These are phyloP conservation scores for Tritrichomonas foetus DNA, from an alignment of 208 protist genomes.

Conservation along the genomic window DNA sequence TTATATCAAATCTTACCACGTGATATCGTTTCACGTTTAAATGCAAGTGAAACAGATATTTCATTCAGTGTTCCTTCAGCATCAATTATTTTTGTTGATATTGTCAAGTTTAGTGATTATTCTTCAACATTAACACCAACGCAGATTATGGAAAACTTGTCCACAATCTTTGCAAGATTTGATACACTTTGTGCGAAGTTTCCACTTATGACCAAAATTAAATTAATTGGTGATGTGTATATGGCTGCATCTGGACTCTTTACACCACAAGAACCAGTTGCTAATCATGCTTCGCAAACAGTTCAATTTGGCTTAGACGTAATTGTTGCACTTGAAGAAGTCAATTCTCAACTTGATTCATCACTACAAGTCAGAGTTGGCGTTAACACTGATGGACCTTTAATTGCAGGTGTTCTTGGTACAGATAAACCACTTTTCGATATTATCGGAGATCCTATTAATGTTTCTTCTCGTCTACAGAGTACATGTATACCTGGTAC, in stretches of 20 bases:
- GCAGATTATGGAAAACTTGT: not conserved
- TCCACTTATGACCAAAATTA: not conserved
- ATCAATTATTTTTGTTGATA: constrained; percentile 35
- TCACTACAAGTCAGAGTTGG: not conserved
- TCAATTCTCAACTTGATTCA: not conserved
- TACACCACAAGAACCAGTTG: not conserved
- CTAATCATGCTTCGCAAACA: not conserved
- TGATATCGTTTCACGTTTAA: not conserved
- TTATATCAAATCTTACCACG: not conserved
- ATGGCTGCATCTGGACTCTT: not conserved
- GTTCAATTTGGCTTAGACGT: not conserved
- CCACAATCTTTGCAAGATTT: not conserved
- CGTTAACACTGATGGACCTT: not conserved
- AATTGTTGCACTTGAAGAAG: not conserved
- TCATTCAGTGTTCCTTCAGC: not conserved
- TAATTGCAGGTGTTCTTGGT: not conserved
- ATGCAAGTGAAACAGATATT: constrained; percentile 30
- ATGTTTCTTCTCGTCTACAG: not conserved
- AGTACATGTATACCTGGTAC: not conserved
- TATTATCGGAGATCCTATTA: too few species aligned
- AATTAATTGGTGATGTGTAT: not conserved
- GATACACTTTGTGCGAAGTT: not conserved
- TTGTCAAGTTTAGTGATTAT: not conserved
- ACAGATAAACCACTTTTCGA: not conserved
- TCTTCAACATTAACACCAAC: not conserved